Evolutionary conservation across 2,329 filamentous ascomycete species (phyloP).

Genomic region (Sporothrix protearum): DNA sequence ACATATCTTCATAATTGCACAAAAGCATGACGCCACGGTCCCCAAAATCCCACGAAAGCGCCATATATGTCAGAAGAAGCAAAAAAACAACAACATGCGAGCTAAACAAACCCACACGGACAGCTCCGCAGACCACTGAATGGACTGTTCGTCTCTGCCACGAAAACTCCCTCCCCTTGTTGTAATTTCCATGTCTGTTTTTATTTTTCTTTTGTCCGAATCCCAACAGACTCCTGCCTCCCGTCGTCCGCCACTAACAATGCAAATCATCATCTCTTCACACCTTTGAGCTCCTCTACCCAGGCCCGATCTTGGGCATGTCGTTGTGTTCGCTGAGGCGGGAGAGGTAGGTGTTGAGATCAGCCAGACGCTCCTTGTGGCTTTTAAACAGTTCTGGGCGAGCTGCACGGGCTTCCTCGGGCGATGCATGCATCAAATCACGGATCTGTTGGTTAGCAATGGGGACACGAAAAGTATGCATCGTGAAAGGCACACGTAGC

Average conservation of each 20-base stretch:
- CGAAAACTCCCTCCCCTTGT: not conserved
- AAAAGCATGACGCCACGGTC: not conserved
- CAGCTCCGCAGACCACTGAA: not conserved
- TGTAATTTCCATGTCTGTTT: not conserved
- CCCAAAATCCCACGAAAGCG: not conserved
- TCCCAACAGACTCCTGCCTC: not conserved
- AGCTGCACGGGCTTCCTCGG: constrained; percentile 36
- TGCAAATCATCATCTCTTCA: not conserved
- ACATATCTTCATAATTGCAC: not conserved
- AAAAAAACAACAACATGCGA: not conserved
- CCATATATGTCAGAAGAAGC: not conserved
- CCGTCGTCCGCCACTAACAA: not conserved
- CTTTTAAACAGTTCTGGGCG: constrained; percentile 83
- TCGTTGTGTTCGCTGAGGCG: constrained; percentile 95
- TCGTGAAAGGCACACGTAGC: not conserved
- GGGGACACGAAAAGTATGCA: not conserved
- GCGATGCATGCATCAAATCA: constrained; percentile 63
- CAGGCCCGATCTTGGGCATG: constrained; percentile 71
- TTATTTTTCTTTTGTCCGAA: not conserved
- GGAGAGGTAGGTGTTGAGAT: constrained; percentile 89
- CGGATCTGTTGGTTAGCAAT: constrained; percentile 63
- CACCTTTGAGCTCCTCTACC: constrained; percentile 37
- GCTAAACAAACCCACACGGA: not conserved
- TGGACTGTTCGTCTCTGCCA: not conserved
- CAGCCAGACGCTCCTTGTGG: constrained; percentile 94